Evolutionary conservation across 208 protist species (phyloP), one percentile per base, ranked within the genome.

Genomic region (Endotrypanum monterogeii): DNA sequence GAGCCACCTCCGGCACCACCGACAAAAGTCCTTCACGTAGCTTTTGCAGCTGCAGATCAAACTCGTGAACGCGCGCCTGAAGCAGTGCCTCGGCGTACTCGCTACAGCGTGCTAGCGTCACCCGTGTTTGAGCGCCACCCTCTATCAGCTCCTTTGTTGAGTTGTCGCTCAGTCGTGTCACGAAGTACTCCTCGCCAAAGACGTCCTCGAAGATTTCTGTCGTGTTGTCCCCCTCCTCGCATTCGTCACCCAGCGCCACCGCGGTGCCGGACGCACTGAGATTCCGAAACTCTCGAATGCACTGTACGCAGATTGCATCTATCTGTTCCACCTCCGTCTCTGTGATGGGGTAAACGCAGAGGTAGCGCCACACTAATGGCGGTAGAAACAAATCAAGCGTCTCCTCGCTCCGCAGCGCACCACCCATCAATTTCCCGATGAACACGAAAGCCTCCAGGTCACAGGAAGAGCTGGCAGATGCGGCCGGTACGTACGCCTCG

Each of bases 401-500:
- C 44, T 98, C 87, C 54, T 93, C 90, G 37, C 84, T 92, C 69
- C 97, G 90, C 67, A 99, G 76, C 35, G 94, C 95, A 51, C 96
- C 88, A 55, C 98, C 98, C 95, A 99, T 98, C 55, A 99, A 79
- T 57, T 86, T 80, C 14, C 97, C 97, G n/a, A 98, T 32, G 74
- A 98, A 98, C n/a, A 82, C 73, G 66, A 94, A 98, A 37, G 91
- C 92, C 11, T 83, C 68, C 16, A 97, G 60, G 56, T 96, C 82
- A 39, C 83, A 76, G 20, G 80, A 41, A 41, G 73, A 73, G 61
- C 46, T 78, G 39, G 94, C 90, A 39, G 84, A 84, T 30, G 96
- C 89, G 35, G 89, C 93, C 46, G 93, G 94, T 62, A 98, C 87
- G 74, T 92, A 98, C 25, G 91, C 88, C 55, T 98, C 97, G 25